phyloP scores from a whole-genome alignment of 2,329 filamentous ascomycete genomes.

The Hymenoscyphus scutula region DNA sequence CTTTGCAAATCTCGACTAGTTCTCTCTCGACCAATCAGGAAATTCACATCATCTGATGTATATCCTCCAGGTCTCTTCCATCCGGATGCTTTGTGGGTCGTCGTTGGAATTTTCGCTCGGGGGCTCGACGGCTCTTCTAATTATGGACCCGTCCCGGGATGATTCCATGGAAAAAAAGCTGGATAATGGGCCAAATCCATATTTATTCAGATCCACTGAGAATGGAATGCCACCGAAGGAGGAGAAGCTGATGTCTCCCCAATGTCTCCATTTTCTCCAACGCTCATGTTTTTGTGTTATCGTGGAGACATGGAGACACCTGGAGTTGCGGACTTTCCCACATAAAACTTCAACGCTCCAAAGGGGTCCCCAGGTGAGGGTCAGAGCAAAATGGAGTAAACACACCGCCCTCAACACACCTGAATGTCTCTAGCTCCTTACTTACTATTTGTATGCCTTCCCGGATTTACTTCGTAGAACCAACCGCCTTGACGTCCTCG shows the following conservation, averaged over 20 bases:
- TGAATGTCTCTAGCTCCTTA: not conserved
- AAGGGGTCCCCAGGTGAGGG: not conserved
- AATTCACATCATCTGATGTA: not conserved
- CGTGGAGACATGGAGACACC: conserved; percentile 3
- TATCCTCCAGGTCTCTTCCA: no score
- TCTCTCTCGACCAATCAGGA: not conserved
- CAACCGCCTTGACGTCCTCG: not conserved
- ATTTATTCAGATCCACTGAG: not conserved
- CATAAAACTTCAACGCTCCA: not conserved
- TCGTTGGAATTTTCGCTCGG: not conserved
- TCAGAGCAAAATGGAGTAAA: not conserved
- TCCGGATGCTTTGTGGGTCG: conserved; percentile 26
- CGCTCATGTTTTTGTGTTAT: not conserved
- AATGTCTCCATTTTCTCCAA: conserved; percentile 2
- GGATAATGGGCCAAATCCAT: not conserved
- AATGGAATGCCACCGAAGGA: not conserved
- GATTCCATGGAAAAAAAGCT: not conserved
- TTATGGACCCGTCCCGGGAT: not conserved
- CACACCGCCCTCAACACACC: not conserved
- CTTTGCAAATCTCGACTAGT: not conserved
- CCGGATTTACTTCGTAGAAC: no score
- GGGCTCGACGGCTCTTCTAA: conserved; percentile 7
- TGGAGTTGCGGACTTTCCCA: conserved; percentile 3
- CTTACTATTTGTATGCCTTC: not conserved
- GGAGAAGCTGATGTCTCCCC: not conserved